Percentiles rank a stretch among this genome's conserved stretches.
Evolutionary conservation across 2,329 filamentous ascomycete species (phyloP).

Genomic region (Stemphylium lycopersici): DNA sequence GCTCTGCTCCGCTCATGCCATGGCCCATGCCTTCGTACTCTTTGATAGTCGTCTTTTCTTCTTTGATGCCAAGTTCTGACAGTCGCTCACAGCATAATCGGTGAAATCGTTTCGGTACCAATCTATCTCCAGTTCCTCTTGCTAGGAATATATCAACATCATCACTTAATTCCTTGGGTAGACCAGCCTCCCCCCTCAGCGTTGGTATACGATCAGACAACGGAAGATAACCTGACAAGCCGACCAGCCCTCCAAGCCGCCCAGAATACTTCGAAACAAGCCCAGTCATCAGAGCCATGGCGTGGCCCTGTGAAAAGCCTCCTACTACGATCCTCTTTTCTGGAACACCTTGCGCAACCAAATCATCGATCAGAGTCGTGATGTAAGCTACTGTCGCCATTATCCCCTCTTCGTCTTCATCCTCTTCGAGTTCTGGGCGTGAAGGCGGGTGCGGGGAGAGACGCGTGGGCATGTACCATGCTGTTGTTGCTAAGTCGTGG

Average conservation of each 20-base stretch:
- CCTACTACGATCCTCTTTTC: slow-evolving; percentile 54
- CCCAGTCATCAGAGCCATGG: slow-evolving; percentile 53
- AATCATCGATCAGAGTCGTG: slow-evolving; percentile 51
- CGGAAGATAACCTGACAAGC: slow-evolving; percentile 57
- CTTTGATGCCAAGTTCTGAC: slow-evolving; percentile 47
- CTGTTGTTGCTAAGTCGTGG: slow-evolving; percentile 53
- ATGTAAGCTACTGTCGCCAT: slow-evolving; percentile 50
- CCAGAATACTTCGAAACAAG: slow-evolving; percentile 51
- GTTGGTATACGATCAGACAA: slow-evolving; percentile 48
- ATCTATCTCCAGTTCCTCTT: slow-evolving; percentile 55
- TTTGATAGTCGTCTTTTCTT: slow-evolving; percentile 49
- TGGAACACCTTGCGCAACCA: slow-evolving; percentile 50
- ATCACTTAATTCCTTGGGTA: slow-evolving; percentile 42
- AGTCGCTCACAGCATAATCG: slow-evolving; percentile 52
- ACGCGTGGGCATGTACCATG: slow-evolving; percentile 54
- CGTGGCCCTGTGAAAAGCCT: slow-evolving; percentile 58
- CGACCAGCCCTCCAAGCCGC: slow-evolving; percentile 50
- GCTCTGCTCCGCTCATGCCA: slow-evolving; percentile 49
- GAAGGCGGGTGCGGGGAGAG: slow-evolving; percentile 50
- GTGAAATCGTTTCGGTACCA: slow-evolving; percentile 55
- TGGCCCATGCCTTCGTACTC: slow-evolving; percentile 59
- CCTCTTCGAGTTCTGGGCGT: slow-evolving; percentile 52
- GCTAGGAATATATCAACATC: slow-evolving; percentile 54
- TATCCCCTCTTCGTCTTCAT: slow-evolving; percentile 56
- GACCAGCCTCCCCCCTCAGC: slow-evolving; percentile 46